These are phyloP conservation scores for Solanum hybrid DNA, from an alignment of 305 asterid species.

Conservation along the genomic window DNA sequence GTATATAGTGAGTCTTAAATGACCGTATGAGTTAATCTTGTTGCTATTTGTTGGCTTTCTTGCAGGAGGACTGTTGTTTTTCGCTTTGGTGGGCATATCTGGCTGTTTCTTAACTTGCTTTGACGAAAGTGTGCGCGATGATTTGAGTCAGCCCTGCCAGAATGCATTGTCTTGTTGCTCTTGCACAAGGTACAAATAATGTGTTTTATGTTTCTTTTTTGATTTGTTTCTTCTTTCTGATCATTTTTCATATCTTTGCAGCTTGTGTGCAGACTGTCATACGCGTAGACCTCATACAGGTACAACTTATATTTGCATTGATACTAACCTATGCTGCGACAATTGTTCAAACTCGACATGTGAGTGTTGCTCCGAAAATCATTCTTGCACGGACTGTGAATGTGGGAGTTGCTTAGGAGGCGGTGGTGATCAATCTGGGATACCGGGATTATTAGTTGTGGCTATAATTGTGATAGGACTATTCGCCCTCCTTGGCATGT, in stretches of 20 bases:
- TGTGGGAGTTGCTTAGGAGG: constrained; percentile 90
- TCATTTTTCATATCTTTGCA: constrained; percentile 20
- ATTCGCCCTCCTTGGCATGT: constrained; percentile 73
- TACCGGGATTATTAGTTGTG: constrained; percentile 49
- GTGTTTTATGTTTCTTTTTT: not conserved
- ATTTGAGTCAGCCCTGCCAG: constrained; percentile 85
- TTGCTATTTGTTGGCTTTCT: not conserved
- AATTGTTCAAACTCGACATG: constrained; percentile 29
- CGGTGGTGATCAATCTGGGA: constrained; percentile 85
- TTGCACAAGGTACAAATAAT: constrained; percentile 54
- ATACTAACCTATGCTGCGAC: constrained; percentile 77
- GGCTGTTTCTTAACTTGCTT: constrained; percentile 93
- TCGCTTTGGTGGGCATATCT: constrained; percentile 74
- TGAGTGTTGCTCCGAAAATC: not conserved
- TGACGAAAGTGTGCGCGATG: constrained; percentile 80
- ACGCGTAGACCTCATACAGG: constrained; percentile 33
- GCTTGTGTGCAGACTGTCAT: constrained; percentile 83
- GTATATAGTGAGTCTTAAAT: not conserved
- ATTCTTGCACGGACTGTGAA: constrained; percentile 53
- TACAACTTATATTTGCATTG: constrained; percentile 92
- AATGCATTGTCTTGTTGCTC: constrained; percentile 80
- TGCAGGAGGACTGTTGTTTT: constrained; percentile 81
- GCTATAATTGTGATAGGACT: constrained; percentile 70
- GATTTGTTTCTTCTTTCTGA: not conserved
- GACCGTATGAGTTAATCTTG: not conserved